A percentile compares a stretch with the other conserved stretches of the same genome.
Evolutionary conservation across 2,329 filamentous ascomycete species (phyloP).

Genomic region (Cordyceps pruinosa): DNA sequence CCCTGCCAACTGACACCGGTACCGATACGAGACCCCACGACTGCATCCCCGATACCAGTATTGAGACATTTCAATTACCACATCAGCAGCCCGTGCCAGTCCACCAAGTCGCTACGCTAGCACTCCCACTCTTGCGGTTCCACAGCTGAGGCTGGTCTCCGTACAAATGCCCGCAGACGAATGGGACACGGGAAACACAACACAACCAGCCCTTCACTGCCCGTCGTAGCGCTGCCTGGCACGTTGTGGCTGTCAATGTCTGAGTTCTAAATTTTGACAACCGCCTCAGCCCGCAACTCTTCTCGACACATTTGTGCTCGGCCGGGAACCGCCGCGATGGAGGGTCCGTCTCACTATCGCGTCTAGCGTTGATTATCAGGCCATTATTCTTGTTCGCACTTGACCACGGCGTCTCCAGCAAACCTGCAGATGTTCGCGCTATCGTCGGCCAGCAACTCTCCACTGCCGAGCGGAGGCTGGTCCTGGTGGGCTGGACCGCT

Average conservation of each 20-base stretch:
- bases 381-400: background rate
- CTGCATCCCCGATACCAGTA: background rate
- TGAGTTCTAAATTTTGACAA: constrained; percentile 4
- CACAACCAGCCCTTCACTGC: background rate
- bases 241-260: constrained; percentile 4
- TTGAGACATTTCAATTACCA: constrained; percentile 4
- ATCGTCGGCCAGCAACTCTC: background rate
- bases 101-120: background rate
- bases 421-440: background rate
- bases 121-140: background rate
- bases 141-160: constrained; percentile 8
- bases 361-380: background rate
- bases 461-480: background rate
- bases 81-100: background rate
- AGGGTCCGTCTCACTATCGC: constrained; percentile 5
- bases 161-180: background rate
- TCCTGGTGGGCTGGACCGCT: background rate
- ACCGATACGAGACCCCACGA: background rate
- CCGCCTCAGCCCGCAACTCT: background rate
- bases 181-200: background rate
- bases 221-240: background rate
- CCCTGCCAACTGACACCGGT: background rate
- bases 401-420: background rate
- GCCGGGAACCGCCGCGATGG: background rate
- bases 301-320: background rate